Percentiles rank a stretch among this genome's conserved stretches.
These are phyloP conservation scores for Elasticomyces elasticus DNA, from an alignment of 495 filamentous ascomycete genomes.

Conservation along the genomic window DNA sequence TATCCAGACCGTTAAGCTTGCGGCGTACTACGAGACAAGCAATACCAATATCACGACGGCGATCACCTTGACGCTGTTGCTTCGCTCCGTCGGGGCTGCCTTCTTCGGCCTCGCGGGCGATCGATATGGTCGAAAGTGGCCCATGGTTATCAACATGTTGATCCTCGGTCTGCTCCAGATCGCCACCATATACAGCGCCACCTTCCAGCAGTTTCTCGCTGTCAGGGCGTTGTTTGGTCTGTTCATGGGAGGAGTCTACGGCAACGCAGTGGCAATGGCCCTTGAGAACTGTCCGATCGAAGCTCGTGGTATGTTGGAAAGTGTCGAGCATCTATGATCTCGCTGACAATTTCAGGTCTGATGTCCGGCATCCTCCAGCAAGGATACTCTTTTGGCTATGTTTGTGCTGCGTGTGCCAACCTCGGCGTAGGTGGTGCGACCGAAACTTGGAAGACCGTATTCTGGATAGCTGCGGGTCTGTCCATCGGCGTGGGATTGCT, in stretches of 20 bases:
- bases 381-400: conserved; percentile 66
- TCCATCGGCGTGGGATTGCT: conserved; percentile 55
- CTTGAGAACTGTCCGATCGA: conserved; percentile 62
- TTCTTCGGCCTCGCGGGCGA: conserved; percentile 65
- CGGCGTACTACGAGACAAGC: conserved; percentile 51
- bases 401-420: conserved; percentile 61
- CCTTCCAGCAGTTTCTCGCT: conserved; percentile 58
- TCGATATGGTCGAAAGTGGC: conserved; percentile 7
- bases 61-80: conserved; percentile 62
- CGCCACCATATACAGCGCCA: conserved; percentile 58
- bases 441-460: conserved; percentile 55
- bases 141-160: conserved; percentile 59
- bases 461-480: conserved; percentile 53
- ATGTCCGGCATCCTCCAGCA: conserved; percentile 73
- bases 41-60: conserved; percentile 63
- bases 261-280: conserved; percentile 72
- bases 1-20: conserved; percentile 58
- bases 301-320: conserved; percentile 39
- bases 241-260: conserved; percentile 77
- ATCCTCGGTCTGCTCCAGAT: conserved; percentile 56
- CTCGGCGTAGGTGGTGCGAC: conserved; percentile 50
- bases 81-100: conserved; percentile 60
- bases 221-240: conserved; percentile 65
- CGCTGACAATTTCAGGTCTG: conserved; percentile 45
- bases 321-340: neutral